A percentile compares a stretch with the other conserved stretches of the same genome.
Evolutionary conservation across 2,329 filamentous ascomycete species (phyloP).

Genomic region (Penicillium sp.): DNA sequence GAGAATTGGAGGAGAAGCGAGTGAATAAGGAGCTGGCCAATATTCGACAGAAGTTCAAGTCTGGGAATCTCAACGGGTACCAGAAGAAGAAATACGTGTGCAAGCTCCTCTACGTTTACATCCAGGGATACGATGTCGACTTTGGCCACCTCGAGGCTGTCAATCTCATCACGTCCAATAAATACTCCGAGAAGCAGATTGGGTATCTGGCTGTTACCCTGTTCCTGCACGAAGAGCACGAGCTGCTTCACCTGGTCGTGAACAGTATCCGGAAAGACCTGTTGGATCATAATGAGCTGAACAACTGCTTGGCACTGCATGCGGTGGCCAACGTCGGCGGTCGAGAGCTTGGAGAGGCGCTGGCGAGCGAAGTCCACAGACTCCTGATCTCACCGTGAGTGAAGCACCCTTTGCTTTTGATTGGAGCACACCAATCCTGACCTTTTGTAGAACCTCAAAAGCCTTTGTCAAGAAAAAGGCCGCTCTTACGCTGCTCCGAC

Average conservation of each 20-base stretch:
- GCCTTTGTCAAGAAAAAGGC: constrained; percentile 99
- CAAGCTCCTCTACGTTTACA: constrained; percentile 99
- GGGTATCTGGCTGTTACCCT: constrained; percentile 96
- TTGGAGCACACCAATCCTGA: constrained; percentile 18
- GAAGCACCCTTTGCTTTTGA: constrained; percentile 30
- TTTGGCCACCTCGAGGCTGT: constrained; percentile 98
- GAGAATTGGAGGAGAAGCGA: constrained; percentile 95
- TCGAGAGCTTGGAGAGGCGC: constrained; percentile 91
- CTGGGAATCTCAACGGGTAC: constrained; percentile 87
- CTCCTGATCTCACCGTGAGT: constrained; percentile 89
- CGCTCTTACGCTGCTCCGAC: constrained; percentile 80
- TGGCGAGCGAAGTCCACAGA: constrained; percentile 86
- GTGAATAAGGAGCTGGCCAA: constrained; percentile 99
- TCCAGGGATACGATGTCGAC: constrained; percentile 97
- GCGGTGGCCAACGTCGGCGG: constrained; percentile 97
- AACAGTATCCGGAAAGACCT: constrained; percentile 98
- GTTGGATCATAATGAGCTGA: constrained; percentile 89
- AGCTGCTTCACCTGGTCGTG: constrained; percentile 89
- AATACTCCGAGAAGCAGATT: constrained; percentile 99
- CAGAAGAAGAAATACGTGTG: constrained; percentile 99
- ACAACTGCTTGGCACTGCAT: constrained; percentile 93
- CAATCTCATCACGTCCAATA: constrained; percentile 91
- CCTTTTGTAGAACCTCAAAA: constrained; percentile 65
- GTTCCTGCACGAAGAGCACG: constrained; percentile 95
- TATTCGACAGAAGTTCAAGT: constrained; percentile 97